phyloP scores from a whole-genome alignment of 75 land plant genomes.

The Sequoiadendron giganteum region DNA sequence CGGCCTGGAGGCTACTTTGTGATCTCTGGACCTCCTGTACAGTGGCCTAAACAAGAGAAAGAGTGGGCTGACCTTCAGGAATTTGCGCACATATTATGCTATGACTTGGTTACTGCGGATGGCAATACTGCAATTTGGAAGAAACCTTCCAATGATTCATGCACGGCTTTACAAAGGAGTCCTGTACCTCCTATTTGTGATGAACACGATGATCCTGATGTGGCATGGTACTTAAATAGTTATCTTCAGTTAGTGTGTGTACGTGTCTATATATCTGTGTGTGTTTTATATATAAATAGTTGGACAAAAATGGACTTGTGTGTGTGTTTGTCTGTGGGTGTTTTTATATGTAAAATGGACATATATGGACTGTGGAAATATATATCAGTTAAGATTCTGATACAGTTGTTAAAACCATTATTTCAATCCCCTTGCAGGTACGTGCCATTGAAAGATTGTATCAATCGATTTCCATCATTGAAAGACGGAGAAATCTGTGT shows the following conservation, averaged over 20 bases:
- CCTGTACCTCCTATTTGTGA: constrained; percentile 55
- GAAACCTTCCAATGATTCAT: constrained; percentile 67
- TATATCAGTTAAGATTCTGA: neutral
- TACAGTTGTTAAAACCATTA: neutral
- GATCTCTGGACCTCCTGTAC: constrained; percentile 93
- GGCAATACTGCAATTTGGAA: constrained; percentile 85
- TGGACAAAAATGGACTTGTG: too few relatives aligned
- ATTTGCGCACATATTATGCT: constrained; percentile 69
- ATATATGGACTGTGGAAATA: too few relatives aligned
- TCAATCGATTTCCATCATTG: constrained; percentile 39
- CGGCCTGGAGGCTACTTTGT: constrained; percentile 92
- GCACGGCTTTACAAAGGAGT: constrained; percentile 52
- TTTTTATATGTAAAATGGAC: too few relatives aligned
- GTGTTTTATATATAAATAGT: too few relatives aligned
- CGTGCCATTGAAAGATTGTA: constrained; percentile 66
- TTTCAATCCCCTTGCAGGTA: constrained; percentile 49
- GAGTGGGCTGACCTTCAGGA: constrained; percentile 85
- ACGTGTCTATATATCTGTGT: too few relatives aligned
- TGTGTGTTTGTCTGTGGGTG: too few relatives aligned
- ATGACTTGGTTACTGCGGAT: constrained; percentile 62
- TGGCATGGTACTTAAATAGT: constrained; percentile 59
- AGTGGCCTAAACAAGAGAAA: constrained; percentile 76
- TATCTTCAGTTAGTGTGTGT: neutral
- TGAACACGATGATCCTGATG: constrained; percentile 64
- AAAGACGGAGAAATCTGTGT: constrained; percentile 26